These are phyloP conservation scores for Teratosphaeria gauchensis DNA, from an alignment of 2,329 filamentous ascomycete genomes.

Conservation along the genomic window DNA sequence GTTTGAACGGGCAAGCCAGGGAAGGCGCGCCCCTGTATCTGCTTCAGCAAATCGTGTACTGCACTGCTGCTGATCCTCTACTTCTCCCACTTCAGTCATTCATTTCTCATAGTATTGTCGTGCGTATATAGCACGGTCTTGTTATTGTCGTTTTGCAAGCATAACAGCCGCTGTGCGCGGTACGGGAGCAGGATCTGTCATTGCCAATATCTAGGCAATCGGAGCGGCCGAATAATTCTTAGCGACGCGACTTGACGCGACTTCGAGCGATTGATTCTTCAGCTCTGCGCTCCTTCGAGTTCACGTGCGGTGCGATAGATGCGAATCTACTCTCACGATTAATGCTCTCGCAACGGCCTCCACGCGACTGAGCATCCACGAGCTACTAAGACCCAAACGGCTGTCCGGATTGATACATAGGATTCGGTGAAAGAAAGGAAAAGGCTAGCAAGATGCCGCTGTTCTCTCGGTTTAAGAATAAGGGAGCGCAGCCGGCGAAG, in stretches of 20 bases:
- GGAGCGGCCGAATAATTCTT: not conserved
- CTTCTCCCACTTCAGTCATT: not conserved
- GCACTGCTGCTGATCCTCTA: not conserved
- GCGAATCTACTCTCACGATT: not conserved
- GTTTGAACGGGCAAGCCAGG: not conserved
- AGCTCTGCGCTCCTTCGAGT: not conserved
- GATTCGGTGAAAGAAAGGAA: not conserved
- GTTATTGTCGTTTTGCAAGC: not conserved
- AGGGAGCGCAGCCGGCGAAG: conserved; percentile 56
- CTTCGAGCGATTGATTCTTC: not conserved
- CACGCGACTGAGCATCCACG: not conserved
- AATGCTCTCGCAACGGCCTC: not conserved
- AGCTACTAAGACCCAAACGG: not conserved
- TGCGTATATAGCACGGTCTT: not conserved
- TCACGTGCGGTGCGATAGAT: not conserved
- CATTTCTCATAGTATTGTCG: not conserved
- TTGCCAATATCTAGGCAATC: not conserved
- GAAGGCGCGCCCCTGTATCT: not conserved
- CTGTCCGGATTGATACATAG: not conserved
- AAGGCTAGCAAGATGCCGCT: conserved; percentile 39
- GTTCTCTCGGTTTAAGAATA: conserved; percentile 61
- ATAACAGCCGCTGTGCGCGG: not conserved
- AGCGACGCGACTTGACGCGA: not conserved
- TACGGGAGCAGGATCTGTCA: not conserved
- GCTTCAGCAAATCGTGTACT: not conserved